phyloP scores from a whole-genome alignment of 2,329 filamentous ascomycete species.

The Pezicula radicicola region DNA sequence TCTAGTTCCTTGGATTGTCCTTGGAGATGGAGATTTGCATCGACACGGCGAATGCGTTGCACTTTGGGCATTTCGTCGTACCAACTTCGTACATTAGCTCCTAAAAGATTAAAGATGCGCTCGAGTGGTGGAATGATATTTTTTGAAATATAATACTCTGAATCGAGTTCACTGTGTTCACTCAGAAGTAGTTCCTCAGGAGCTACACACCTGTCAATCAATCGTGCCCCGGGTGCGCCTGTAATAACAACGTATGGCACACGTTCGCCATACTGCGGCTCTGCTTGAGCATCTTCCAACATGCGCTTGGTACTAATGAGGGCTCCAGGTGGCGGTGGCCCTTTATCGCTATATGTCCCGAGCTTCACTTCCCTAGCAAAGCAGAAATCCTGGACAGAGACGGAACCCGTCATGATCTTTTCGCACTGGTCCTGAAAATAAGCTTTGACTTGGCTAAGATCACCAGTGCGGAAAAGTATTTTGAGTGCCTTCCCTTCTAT shows the following conservation, averaged over 20 bases:
- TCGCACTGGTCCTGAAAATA: slow-evolving; percentile 89
- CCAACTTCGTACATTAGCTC: slow-evolving; percentile 87
- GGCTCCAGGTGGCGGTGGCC: slow-evolving; percentile 79
- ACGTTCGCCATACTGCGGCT: slow-evolving; percentile 92
- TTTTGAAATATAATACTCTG: slow-evolving; percentile 96
- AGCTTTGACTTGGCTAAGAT: slow-evolving; percentile 81
- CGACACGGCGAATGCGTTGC: slow-evolving; percentile 62
- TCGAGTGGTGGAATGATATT: slow-evolving; percentile 94
- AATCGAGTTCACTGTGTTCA: slow-evolving; percentile 77
- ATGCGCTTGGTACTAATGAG: slow-evolving; percentile 84
- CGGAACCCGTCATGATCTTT: slow-evolving; percentile 86
- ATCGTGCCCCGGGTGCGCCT: slow-evolving; percentile 78
- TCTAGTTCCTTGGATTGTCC: slow-evolving; percentile 35
- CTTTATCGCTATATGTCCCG: slow-evolving; percentile 81
- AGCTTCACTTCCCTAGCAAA: slow-evolving; percentile 91
- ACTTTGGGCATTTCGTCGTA: slow-evolving; percentile 96
- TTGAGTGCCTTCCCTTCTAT: slow-evolving; percentile 91
- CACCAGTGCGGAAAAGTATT: slow-evolving; percentile 83
- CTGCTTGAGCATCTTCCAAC: slow-evolving; percentile 79
- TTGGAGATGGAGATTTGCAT: slow-evolving; percentile 20
- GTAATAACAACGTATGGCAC: slow-evolving; percentile 93
- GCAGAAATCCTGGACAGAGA: slow-evolving; percentile 94
- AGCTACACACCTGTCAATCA: slow-evolving; percentile 86
- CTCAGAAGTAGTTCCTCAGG: slow-evolving; percentile 79
- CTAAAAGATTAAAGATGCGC: slow-evolving; percentile 93